Evolutionary conservation across 2,329 filamentous ascomycete species (phyloP), one percentile per base, ranked within the genome.

Genomic region (Neofusicoccum kwambonambiense): DNA sequence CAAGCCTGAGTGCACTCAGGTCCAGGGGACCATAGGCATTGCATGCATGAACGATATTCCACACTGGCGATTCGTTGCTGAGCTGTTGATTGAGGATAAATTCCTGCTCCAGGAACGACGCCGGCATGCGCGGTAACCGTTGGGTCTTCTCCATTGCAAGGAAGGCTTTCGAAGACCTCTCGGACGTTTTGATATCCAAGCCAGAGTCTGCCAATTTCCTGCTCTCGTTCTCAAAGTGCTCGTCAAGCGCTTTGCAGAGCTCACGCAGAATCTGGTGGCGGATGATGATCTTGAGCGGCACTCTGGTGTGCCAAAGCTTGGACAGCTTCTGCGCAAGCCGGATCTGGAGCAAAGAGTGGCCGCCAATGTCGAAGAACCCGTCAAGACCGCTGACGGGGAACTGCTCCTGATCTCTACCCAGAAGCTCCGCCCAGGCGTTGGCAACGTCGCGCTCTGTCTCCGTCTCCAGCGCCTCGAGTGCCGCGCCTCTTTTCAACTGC

Each of bases 281-380:
- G 41, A 66, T 61, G 52, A 66, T 47, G 6, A 37, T 66, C 44
- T 34, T 47, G 39, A 66, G 39, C 17, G 65, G 54, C 44, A 66
- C 52, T n/a, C 15, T 13, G 11, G 51, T 27, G 13, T 11, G 31
- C 62, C 63, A 54, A 8, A 49, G 44, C 45, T 34, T 34, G 15
- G 65, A 64, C 34, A 64, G 58, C 50, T 62, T 58, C 47, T 64
- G 65, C 31, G 65, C 65, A 3, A 62, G 51, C 27, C 45, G 47
- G 35, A 66, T 64, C 47, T 66, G 65, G 11, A 63, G 65, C 37
- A 66, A 44, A 5, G 65, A 66, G 17, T 66, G 62, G 9, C 65
- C 65, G 4, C 65, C 65, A 41, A 66, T 37, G 9, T 42, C 65
- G 61, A 66, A 64, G 47, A 66, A 66, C 19, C 35, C 31, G 57